These are phyloP conservation scores for Lunasporangiospora selenospora DNA, from an alignment of 192 early-diverging fungal species.

Conservation along the genomic window DNA sequence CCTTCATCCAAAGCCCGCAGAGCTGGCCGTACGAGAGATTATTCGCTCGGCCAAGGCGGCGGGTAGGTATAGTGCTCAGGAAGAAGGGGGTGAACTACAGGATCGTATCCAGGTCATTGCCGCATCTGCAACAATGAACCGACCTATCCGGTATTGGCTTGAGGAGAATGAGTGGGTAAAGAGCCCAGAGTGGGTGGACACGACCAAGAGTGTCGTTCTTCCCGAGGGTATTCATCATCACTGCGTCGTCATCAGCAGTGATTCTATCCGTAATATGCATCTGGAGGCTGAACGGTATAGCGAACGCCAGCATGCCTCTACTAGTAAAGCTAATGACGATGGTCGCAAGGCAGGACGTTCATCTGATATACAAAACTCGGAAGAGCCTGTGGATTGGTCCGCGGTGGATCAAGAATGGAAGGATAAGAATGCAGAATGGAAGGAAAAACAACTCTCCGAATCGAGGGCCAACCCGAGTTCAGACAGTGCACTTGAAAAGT, in stretches of 20 bases:
- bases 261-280: constrained; percentile 52
- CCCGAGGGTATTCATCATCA: constrained; percentile 56
- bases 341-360: no score
- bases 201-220: constrained; percentile 45
- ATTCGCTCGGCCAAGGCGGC: constrained; percentile 21
- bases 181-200: constrained; percentile 67
- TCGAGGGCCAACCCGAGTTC: not conserved
- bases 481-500: constrained; percentile 14
- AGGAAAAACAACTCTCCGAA: constrained; percentile 8
- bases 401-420: constrained; percentile 17
- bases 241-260: constrained; percentile 54
- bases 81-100: not conserved
- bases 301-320: not conserved
- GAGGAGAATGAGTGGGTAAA: constrained; percentile 55
- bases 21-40: constrained; percentile 42
- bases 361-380: not conserved
- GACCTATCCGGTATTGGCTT: constrained; percentile 63
- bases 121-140: constrained; percentile 78
- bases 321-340: constrained; percentile 2
- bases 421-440: constrained; percentile 33
- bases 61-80: not conserved
- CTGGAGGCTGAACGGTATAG: constrained; percentile 3
- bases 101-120: constrained; percentile 62
- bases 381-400: constrained; percentile 6
- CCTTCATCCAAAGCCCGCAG: constrained; percentile 57